Percentiles rank a stretch among this genome's conserved stretches.
These are phyloP conservation scores for Tausonia pullulans DNA, from an alignment of 1,284 basidiomycete genomes.

Conservation along the genomic window DNA sequence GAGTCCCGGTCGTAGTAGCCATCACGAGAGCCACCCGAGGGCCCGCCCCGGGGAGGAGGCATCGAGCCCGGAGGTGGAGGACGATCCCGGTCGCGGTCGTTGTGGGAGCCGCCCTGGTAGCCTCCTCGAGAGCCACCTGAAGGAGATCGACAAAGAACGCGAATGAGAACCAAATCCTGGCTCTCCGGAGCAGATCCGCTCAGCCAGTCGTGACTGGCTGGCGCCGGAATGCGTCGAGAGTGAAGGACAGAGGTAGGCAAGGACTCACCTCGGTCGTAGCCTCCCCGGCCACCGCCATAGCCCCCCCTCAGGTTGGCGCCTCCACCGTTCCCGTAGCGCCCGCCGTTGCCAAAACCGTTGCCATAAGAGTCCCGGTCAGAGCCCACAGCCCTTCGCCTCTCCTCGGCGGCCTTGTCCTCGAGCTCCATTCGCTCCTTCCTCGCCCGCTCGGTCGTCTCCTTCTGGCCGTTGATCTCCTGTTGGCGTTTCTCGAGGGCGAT, in stretches of 20 bases:
- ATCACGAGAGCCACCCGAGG: constrained; percentile 32
- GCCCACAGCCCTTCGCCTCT: constrained; percentile 42
- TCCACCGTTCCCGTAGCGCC: constrained; percentile 15
- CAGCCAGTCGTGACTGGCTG: too few relatives aligned
- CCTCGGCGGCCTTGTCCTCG: constrained; percentile 60
- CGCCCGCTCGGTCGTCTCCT: constrained; percentile 48
- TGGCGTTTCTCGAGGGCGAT: constrained; percentile 76
- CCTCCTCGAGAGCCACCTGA: constrained; percentile 1
- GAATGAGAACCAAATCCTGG: background rate
- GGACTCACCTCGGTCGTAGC: constrained; percentile 8
- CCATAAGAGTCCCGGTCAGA: constrained; percentile 19
- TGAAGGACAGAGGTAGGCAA: background rate
- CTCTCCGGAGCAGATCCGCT: too few relatives aligned
- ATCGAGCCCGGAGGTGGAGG: constrained; percentile 2
- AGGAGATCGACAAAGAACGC: background rate
- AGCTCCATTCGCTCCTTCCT: constrained; percentile 52
- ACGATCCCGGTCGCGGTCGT: constrained; percentile 4
- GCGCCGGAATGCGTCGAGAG: background rate
- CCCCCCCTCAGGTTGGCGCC: constrained; percentile 8
- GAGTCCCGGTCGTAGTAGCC: background rate
- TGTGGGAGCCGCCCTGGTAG: constrained; percentile 5
- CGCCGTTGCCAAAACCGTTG: constrained; percentile 17
- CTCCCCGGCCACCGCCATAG: constrained; percentile 7
- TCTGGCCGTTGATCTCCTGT: constrained; percentile 60
- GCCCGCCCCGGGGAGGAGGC: constrained; percentile 46